Conservation (phyloP, 805 yeast genomes). For the Monosporozyma solicola region DNA sequence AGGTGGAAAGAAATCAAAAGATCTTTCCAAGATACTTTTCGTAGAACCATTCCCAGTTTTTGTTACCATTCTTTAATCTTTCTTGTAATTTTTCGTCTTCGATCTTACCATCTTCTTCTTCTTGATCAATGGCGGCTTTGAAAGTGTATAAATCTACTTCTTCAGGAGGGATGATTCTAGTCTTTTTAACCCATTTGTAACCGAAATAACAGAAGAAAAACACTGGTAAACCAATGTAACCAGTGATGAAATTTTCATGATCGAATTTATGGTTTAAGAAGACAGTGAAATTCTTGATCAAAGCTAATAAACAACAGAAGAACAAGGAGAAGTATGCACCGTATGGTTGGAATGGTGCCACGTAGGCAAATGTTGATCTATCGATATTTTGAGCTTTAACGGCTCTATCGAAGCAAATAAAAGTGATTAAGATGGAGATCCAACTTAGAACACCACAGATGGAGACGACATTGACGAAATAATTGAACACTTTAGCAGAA, state of each 20-base stretch:
- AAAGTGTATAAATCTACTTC: slow-evolving; percentile 43
- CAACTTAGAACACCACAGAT: slow-evolving; percentile 69
- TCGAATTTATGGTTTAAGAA: slow-evolving; percentile 54
- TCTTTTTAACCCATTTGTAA: slow-evolving; percentile 47
- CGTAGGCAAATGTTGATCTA: slow-evolving; percentile 46
- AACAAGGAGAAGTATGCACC: slow-evolving; percentile 52
- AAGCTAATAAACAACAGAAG: slow-evolving; percentile 44
- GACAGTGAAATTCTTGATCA: slow-evolving; percentile 65
- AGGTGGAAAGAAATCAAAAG: slow-evolving; percentile 24
- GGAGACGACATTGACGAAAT: slow-evolving; percentile 69
- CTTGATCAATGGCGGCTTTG: slow-evolving; percentile 25
- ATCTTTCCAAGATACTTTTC: slow-evolving; percentile 42
- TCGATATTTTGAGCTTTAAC: slow-evolving; percentile 57
- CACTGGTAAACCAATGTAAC: slow-evolving; percentile 60
- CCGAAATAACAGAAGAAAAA: slow-evolving; percentile 47
- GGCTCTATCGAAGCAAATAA: slow-evolving; percentile 57
- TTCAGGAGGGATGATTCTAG: slow-evolving; percentile 39
- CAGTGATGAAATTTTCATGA: slow-evolving; percentile 63
- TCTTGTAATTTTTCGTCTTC: slow-evolving; percentile 24
- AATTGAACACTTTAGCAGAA: slow-evolving; percentile 50
- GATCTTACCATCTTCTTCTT: slow-evolving; percentile 28
- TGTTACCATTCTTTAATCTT: slow-evolving; percentile 20
- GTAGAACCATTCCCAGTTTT: slow-evolving; percentile 39
- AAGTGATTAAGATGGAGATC: slow-evolving; percentile 61
- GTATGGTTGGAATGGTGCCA: slow-evolving; percentile 62